Evolutionary conservation across 1,284 basidiomycete species (phyloP).

Genomic region (Melampsora occidentalis): DNA sequence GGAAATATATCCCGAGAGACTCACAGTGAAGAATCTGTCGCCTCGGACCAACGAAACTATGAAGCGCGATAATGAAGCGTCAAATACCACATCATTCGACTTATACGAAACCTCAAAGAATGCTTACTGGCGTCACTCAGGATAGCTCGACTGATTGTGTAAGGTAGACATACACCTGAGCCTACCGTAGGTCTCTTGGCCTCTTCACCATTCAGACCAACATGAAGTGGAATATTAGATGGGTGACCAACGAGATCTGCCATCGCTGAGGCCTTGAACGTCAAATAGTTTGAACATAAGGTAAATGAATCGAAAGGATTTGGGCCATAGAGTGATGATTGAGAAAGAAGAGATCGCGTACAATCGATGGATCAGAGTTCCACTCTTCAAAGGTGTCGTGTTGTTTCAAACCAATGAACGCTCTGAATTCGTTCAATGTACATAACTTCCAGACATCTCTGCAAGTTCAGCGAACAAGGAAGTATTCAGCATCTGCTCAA

Average conservation of each 20-base stretch:
- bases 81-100: no score
- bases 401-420: constrained; percentile 30
- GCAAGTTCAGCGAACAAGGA: no score
- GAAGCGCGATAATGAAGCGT: no score
- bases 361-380: constrained; percentile 32
- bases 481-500: neutral
- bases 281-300: neutral
- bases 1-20: neutral
- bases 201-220: constrained; percentile 33
- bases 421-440: constrained; percentile 39
- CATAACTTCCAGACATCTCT: constrained; percentile 41
- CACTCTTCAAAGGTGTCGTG: constrained; percentile 35
- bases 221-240: constrained; percentile 35
- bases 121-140: constrained; percentile 39
- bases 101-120: neutral
- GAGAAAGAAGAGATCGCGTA: neutral
- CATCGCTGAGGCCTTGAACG: constrained; percentile 27
- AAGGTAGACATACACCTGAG: constrained; percentile 36
- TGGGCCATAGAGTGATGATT: neutral
- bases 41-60: constrained; percentile 36
- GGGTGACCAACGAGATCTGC: constrained; percentile 40
- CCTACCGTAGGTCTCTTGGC: constrained; percentile 22
- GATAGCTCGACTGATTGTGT: constrained; percentile 36
- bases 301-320: no score
- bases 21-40: constrained; percentile 36